phyloP scores from a whole-genome alignment of 2,329 filamentous ascomycete genomes.

The Pezicula radicicola region DNA sequence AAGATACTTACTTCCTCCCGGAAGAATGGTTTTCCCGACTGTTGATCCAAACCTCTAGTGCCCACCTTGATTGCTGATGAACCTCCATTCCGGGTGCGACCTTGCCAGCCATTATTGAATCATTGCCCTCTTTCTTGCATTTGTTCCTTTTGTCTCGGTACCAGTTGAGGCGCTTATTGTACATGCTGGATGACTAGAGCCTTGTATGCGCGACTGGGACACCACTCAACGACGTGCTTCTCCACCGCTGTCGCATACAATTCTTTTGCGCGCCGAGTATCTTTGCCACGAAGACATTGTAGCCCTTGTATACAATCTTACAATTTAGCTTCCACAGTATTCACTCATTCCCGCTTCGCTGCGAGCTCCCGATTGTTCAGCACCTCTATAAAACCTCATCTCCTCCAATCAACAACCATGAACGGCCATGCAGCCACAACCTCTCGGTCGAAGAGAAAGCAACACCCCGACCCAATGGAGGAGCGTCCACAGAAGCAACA shows the following conservation, averaged over 20 bases:
- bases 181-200: conserved; percentile 29
- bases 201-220: conserved; percentile 22
- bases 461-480: conserved; percentile 20
- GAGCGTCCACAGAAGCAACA: conserved; percentile 30
- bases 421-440: conserved; percentile 23
- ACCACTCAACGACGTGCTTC: conserved; percentile 28
- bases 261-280: conserved; percentile 4
- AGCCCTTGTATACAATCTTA: not conserved
- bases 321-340: not conserved
- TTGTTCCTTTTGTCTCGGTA: conserved; percentile 10
- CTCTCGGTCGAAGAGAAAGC: conserved; percentile 27
- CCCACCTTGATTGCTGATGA: no score
- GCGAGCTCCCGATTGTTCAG: not conserved
- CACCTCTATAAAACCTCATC: not conserved
- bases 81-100: no score
- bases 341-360: not conserved
- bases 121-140: not conserved
- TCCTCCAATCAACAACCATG: conserved; percentile 16
- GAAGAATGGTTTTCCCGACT: not conserved
- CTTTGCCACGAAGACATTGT: not conserved
- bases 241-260: conserved; percentile 17
- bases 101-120: not conserved
- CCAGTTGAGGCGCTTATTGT: conserved; percentile 5
- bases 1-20: no score
- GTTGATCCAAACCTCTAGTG: not conserved